Conservation (phyloP, 768 basidiomycete species). For the Auricularia cornea region DNA sequence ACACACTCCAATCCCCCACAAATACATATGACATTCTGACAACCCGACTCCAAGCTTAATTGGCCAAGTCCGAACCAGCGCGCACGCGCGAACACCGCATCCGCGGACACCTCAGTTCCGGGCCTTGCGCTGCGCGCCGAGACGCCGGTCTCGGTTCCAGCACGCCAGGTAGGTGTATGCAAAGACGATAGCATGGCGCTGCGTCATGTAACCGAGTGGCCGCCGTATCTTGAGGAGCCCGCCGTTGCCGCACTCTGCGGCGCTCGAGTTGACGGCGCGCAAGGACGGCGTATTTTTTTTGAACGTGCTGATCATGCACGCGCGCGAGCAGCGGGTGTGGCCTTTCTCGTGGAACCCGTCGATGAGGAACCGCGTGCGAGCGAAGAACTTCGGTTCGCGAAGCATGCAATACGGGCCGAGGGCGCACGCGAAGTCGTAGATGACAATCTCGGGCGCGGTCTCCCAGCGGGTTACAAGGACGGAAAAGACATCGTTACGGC, state of each 20-base stretch:
- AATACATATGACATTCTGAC: no score
- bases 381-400: slow-evolving; percentile 23
- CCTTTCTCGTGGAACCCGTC: slow-evolving; percentile 27
- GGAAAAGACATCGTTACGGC: no score
- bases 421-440: no score
- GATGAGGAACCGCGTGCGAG: slow-evolving; percentile 25
- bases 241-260: no score
- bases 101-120: no score
- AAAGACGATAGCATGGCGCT: slow-evolving; percentile 20
- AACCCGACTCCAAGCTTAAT: no score
- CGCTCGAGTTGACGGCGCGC: slow-evolving; percentile 25
- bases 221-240: slow-evolving; percentile 24
- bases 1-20: no score
- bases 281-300: slow-evolving; percentile 19
- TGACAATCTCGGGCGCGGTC: no score
- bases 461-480: no score
- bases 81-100: no score
- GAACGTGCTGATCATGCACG: slow-evolving; percentile 23
- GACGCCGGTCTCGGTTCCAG: background rate
- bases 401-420: slow-evolving; percentile 26
- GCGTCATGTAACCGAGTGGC: slow-evolving; percentile 23
- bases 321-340: slow-evolving; percentile 26
- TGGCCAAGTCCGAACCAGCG: no score
- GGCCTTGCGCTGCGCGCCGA: no score
- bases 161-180: background rate